A percentile compares a stretch with the other conserved stretches of the same genome.
Evolutionary conservation across 2,329 filamentous ascomycete species (phyloP).

Genomic region (Trichoderma sp.): DNA sequence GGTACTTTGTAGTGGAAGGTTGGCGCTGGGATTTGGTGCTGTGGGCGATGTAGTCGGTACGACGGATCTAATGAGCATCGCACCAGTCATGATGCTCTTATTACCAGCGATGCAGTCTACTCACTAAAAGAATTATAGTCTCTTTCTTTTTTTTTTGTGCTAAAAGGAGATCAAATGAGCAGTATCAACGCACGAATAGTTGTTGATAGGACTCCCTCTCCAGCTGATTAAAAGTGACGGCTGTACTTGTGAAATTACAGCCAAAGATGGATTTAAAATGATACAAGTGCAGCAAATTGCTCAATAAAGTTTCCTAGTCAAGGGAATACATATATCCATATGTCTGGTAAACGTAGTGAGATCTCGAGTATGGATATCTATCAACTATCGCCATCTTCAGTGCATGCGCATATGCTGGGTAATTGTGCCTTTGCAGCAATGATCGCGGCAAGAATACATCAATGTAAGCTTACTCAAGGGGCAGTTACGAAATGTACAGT

Average conservation of each 20-base stretch:
- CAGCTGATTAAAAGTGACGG: too few species aligned
- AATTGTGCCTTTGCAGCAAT: background rate
- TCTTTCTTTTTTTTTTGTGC: background rate
- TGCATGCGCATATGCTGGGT: too few species aligned
- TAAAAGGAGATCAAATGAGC: background rate
- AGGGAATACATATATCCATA: too few species aligned
- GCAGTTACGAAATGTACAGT: background rate
- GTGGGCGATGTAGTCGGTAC: background rate
- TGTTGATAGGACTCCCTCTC: too few species aligned
- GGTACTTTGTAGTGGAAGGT: background rate
- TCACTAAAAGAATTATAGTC: background rate
- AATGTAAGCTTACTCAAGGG: background rate
- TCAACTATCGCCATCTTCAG: too few species aligned
- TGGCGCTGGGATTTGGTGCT: background rate
- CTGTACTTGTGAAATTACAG: too few species aligned
- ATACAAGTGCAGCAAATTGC: too few species aligned
- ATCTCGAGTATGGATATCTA: too few species aligned
- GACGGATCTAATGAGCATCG: background rate
- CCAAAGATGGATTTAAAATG: too few species aligned
- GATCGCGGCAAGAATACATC: background rate
- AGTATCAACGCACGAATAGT: background rate
- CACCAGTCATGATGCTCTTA: background rate
- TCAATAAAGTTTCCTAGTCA: too few species aligned
- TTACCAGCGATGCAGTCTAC: background rate
- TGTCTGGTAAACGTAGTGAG: too few species aligned